These are phyloP conservation scores for Cladosporium sp. DNA, from an alignment of 2,329 filamentous ascomycete genomes.

Conservation along the genomic window DNA sequence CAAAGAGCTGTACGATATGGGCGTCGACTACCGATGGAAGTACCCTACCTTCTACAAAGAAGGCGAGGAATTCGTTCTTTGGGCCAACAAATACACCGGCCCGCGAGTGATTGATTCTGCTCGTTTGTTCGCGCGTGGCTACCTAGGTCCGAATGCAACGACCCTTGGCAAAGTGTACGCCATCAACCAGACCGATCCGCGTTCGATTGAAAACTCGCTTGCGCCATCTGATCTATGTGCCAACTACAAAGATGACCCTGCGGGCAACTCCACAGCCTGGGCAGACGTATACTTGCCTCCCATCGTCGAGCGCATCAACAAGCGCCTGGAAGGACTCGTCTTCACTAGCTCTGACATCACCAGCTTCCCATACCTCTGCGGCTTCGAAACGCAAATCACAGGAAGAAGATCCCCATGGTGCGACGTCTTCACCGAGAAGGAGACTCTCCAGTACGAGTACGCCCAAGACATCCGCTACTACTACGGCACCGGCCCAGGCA, in stretches of 20 bases:
- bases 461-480: slow-evolving; percentile 60
- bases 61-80: slow-evolving; percentile 53
- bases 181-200: slow-evolving; percentile 53
- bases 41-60: slow-evolving; percentile 49
- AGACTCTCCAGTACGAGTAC: slow-evolving; percentile 62
- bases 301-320: slow-evolving; percentile 52
- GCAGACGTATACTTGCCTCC: slow-evolving; percentile 50
- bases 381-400: slow-evolving; percentile 64
- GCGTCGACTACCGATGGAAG: slow-evolving; percentile 44
- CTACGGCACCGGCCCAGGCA: slow-evolving; percentile 58
- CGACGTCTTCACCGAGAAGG: slow-evolving; percentile 54
- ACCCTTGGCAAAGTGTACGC: slow-evolving; percentile 54
- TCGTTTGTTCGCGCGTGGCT: slow-evolving; percentile 58
- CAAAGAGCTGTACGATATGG: slow-evolving; percentile 57
- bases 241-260: slow-evolving; percentile 52
- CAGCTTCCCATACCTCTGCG: slow-evolving; percentile 63
- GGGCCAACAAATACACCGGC: slow-evolving; percentile 58
- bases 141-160: slow-evolving; percentile 53
- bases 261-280: slow-evolving; percentile 48
- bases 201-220: slow-evolving; percentile 58
- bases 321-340: slow-evolving; percentile 52
- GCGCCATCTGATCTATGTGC: slow-evolving; percentile 61
- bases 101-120: slow-evolving; percentile 58
- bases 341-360: slow-evolving; percentile 52
- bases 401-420: slow-evolving; percentile 58